A percentile compares a stretch with the other conserved stretches of the same genome.
These are phyloP conservation scores for Vinca minor DNA, from an alignment of 257 asterid genomes.

Conservation along the genomic window DNA sequence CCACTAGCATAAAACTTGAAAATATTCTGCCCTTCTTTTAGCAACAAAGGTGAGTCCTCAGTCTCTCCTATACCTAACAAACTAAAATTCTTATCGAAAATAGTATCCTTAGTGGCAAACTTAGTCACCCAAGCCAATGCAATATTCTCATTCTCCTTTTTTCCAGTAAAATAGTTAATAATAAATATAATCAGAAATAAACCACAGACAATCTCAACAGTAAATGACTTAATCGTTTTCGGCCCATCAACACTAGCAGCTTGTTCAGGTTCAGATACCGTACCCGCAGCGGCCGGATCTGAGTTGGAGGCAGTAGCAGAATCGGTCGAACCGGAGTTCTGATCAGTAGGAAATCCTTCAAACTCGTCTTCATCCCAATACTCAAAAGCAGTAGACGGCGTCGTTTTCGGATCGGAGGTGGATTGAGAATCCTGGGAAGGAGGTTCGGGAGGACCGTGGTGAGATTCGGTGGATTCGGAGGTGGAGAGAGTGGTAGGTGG, in stretches of 20 bases:
- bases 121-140: slow-evolving; percentile 75
- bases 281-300: slow-evolving; percentile 23
- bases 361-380: slow-evolving; percentile 94
- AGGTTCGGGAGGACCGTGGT: slow-evolving; percentile 52
- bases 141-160: slow-evolving; percentile 39
- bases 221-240: slow-evolving; percentile 32
- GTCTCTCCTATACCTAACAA: slow-evolving; percentile 79
- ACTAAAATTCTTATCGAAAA: slow-evolving; percentile 82
- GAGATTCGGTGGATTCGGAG: slow-evolving; percentile 40
- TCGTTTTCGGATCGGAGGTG: slow-evolving; percentile 44
- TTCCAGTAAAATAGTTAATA: slow-evolving; percentile 41
- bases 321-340: slow-evolving; percentile 24
- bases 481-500: slow-evolving; percentile 55
- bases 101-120: slow-evolving; percentile 60
- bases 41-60: slow-evolving; percentile 68
- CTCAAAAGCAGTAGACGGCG: slow-evolving; percentile 31
- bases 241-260: slow-evolving; percentile 17
- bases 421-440: slow-evolving; percentile 18
- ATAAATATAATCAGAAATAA: slow-evolving; percentile 61
- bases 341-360: slow-evolving; percentile 59
- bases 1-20: slow-evolving; percentile 86
- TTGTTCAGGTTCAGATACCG: slow-evolving; percentile 13
- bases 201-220: slow-evolving; percentile 62
- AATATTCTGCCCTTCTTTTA: slow-evolving; percentile 71
- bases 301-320: slow-evolving; percentile 21